Percentiles rank a stretch among this genome's conserved stretches.
These are phyloP conservation scores for Trametes sanguinea DNA, from an alignment of 768 basidiomycete species.

Conservation along the genomic window DNA sequence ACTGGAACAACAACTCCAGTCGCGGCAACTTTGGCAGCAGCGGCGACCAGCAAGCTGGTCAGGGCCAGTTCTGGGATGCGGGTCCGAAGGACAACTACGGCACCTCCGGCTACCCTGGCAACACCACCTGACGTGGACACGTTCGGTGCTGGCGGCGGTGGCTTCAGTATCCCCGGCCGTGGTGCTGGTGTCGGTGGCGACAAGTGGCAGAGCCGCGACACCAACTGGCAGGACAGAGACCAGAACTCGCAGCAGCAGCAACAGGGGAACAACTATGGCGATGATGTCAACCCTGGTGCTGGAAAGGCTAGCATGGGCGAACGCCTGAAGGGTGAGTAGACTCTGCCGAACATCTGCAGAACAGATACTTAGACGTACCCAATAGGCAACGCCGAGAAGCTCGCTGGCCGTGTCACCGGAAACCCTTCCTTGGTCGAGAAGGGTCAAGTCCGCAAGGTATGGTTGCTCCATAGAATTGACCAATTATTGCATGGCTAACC, in stretches of 20 bases:
- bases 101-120: conserved; percentile 16
- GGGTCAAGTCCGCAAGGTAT: conserved; percentile 11
- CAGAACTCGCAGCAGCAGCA: background rate
- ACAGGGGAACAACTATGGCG: background rate
- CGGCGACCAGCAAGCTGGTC: conserved; percentile 1
- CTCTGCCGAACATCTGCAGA: background rate
- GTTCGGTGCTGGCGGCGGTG: conserved; percentile 16
- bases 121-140: conserved; percentile 21
- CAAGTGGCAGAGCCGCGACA: conserved; percentile 3
- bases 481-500: background rate
- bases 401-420: conserved; percentile 13
- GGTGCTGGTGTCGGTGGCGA: background rate
- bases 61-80: conserved; percentile 13
- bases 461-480: no score
- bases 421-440: conserved; percentile 5
- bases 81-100: conserved; percentile 19
- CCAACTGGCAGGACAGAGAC: conserved; percentile 1
- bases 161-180: conserved; percentile 4
- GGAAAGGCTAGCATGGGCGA: conserved; percentile 18
- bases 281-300: conserved; percentile 3
- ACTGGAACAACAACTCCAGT: background rate
- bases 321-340: conserved; percentile 18
- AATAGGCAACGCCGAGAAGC: conserved; percentile 18
- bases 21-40: conserved; percentile 3
- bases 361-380: background rate